Evolutionary conservation across 2,329 filamentous ascomycete species (phyloP).

Genomic region (Thermoascus crustaceus): DNA sequence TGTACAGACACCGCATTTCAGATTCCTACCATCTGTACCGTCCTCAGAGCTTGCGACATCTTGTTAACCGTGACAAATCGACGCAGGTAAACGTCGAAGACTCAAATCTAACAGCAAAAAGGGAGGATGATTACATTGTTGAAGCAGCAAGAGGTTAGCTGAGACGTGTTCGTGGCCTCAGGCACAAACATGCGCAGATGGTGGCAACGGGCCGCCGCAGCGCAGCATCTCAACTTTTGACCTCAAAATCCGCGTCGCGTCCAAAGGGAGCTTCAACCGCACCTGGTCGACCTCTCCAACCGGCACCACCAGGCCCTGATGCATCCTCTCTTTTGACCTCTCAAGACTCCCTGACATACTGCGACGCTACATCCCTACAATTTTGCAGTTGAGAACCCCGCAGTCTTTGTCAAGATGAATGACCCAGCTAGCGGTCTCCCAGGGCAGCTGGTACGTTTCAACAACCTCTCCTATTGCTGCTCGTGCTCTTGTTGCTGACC

Average conservation of each 20-base stretch:
- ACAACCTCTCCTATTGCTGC: not conserved
- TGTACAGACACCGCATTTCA: no score
- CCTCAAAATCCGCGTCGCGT: slow-evolving; percentile 30
- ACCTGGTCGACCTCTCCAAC: slow-evolving; percentile 2
- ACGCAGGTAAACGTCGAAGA: no score
- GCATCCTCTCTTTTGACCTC: slow-evolving; percentile 5
- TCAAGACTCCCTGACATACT: not conserved
- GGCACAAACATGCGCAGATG: slow-evolving; percentile 7
- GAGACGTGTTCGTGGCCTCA: slow-evolving; percentile 7
- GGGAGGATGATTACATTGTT: no score
- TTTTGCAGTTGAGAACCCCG: no score
- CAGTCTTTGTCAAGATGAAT: slow-evolving; percentile 38
- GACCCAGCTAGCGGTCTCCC: slow-evolving; percentile 40
- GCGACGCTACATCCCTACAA: slow-evolving; percentile 1
- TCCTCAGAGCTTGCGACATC: no score
- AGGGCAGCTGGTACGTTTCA: slow-evolving; percentile 35
- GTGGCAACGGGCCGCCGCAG: slow-evolving; percentile 7
- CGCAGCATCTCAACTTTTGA: not conserved
- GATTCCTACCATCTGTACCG: no score
- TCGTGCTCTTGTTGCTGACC: slow-evolving; percentile 7
- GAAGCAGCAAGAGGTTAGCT: no score
- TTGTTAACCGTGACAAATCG: no score
- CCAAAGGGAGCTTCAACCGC: slow-evolving; percentile 16
- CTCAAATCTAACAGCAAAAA: no score
- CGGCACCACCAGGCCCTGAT: slow-evolving; percentile 8